These are phyloP conservation scores for Panus rudis DNA, from an alignment of 768 basidiomycete species.

Conservation along the genomic window DNA sequence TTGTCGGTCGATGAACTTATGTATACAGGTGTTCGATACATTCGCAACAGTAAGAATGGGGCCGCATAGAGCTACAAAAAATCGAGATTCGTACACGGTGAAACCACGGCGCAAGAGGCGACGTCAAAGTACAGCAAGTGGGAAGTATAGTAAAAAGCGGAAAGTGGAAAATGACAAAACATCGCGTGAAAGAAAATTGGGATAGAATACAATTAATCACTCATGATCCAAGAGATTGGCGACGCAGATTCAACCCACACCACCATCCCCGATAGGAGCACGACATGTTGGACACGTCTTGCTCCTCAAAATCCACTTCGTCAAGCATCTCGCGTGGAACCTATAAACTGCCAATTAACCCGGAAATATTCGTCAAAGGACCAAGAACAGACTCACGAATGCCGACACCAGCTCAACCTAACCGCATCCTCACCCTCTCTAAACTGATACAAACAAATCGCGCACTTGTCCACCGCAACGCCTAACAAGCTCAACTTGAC, in stretches of 20 bases:
- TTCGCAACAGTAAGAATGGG: too few relatives aligned
- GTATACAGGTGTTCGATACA: too few relatives aligned
- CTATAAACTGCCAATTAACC: slow-evolving; percentile 14
- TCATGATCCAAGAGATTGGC: neutral
- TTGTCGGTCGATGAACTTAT: too few relatives aligned
- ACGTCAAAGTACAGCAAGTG: neutral
- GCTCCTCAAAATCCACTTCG: slow-evolving; percentile 53
- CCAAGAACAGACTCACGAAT: slow-evolving; percentile 33
- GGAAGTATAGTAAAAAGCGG: neutral
- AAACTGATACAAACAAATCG: slow-evolving; percentile 69
- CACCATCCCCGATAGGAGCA: too few relatives aligned
- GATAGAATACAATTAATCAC: neutral
- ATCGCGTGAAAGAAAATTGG: neutral
- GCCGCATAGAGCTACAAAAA: too few relatives aligned
- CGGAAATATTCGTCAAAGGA: slow-evolving; percentile 4
- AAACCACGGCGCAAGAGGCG: too few relatives aligned
- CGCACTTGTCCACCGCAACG: slow-evolving; percentile 58
- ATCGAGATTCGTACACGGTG: too few relatives aligned
- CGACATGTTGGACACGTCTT: slow-evolving; percentile 64
- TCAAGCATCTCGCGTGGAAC: slow-evolving; percentile 60
- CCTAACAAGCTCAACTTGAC: slow-evolving; percentile 62
- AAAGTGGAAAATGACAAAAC: neutral
- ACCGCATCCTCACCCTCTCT: slow-evolving; percentile 49
- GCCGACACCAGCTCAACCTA: slow-evolving; percentile 51
- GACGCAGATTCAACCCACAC: slow-evolving; percentile 9